Evolutionary conservation across 345 rosid species (phyloP).

Genomic region (Gynandropsis gynandra): DNA sequence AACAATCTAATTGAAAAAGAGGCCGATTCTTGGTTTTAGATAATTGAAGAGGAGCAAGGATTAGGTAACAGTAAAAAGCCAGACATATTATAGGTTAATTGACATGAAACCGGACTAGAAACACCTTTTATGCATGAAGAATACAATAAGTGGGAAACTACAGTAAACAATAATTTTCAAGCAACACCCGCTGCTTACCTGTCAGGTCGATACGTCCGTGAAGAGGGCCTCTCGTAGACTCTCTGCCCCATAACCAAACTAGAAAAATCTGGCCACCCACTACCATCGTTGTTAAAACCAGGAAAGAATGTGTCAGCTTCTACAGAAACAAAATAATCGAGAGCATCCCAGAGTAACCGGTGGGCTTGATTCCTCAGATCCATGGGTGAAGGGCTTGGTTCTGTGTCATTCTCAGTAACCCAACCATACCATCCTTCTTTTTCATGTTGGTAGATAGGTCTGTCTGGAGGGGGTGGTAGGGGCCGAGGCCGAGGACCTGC

Average conservation of each 20-base stretch:
- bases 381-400: slow-evolving; percentile 70
- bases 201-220: slow-evolving; percentile 86
- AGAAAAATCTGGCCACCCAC: slow-evolving; percentile 87
- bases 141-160: slow-evolving; percentile 5
- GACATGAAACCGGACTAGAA: not conserved
- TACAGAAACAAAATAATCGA: slow-evolving; percentile 78
- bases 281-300: slow-evolving; percentile 80
- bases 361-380: slow-evolving; percentile 88
- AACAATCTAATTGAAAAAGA: no score
- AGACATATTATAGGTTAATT: not conserved
- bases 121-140: not conserved
- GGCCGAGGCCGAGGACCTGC: slow-evolving; percentile 99
- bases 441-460: slow-evolving; percentile 89
- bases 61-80: not conserved
- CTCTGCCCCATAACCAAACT: slow-evolving; percentile 98
- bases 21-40: no score
- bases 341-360: slow-evolving; percentile 90
- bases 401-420: slow-evolving; percentile 66
- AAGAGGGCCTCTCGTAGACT: slow-evolving; percentile 75
- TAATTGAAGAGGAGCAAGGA: no score
- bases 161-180: slow-evolving; percentile 8
- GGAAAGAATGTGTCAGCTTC: slow-evolving; percentile 95
- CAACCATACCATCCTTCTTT: slow-evolving; percentile 99
- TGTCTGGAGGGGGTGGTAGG: slow-evolving; percentile 96
- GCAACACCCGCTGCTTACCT: slow-evolving; percentile 39